A percentile compares a stretch with the other conserved stretches of the same genome.
phyloP scores from a whole-genome alignment of 192 early-diverging fungal genomes.

The Obelidium mucronatum region DNA sequence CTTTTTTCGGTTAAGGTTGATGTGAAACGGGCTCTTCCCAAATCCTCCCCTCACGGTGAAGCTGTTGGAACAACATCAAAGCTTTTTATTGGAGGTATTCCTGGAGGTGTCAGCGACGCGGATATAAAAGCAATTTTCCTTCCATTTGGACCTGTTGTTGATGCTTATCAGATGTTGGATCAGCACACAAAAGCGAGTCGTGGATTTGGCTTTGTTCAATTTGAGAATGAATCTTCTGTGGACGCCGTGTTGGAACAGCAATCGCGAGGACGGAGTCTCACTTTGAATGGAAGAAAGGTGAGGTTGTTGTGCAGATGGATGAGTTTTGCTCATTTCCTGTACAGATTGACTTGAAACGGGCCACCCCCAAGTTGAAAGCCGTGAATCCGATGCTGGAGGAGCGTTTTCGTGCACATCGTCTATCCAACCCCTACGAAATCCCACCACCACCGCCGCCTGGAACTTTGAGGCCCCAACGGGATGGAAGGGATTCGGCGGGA shows the following conservation, averaged over 20 bases:
- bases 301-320: background rate
- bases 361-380: conserved; percentile 7
- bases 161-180: conserved; percentile 29
- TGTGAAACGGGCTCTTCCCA: conserved; percentile 5
- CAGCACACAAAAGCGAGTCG: conserved; percentile 7
- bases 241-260: background rate
- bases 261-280: background rate
- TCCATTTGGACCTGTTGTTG: conserved; percentile 13
- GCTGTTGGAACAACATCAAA: background rate
- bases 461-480: background rate
- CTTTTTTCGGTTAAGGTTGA: background rate
- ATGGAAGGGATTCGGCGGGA: background rate
- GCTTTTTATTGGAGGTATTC: conserved; percentile 31
- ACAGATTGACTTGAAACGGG: conserved; percentile 13
- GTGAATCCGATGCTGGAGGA: conserved; percentile 5
- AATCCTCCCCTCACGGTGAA: background rate
- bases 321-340: background rate
- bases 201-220: conserved; percentile 34
- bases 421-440: background rate
- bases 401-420: background rate
- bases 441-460: conserved; percentile 3
- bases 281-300: conserved; percentile 3
- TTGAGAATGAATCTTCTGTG: background rate
- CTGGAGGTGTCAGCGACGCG: conserved; percentile 23
- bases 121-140: background rate